Evolutionary conservation across 257 asterid species (phyloP), one percentile per base, ranked within the genome.

Genomic region (Solanum chilense): DNA sequence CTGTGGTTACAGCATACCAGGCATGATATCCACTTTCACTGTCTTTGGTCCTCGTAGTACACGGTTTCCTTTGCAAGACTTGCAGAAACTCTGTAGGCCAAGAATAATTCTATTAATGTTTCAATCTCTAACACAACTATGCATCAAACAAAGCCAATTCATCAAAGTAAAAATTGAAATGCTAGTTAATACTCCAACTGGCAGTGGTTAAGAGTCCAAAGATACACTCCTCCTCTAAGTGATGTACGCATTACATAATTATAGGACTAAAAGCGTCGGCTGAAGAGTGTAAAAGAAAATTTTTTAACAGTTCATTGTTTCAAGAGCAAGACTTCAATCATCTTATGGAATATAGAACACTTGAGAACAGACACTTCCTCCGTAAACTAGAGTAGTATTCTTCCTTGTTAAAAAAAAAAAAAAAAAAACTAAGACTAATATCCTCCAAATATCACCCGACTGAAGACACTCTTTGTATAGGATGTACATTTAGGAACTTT

Each of bases 51-150:
- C 99, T 89, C 88, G 92, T 86, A 91, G 77, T n/a, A 94, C 96
- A 75, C 94, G 90, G 84, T 87, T 93, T 71, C 99, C 99, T 91
- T 87, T 92, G 95, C 98, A 96, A 87, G 99, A 87, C 93, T 92
- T 94, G 96, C 99, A 96, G 87, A 91, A 89, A 87, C 89, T 93
- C 99, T 96, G 92, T 87, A 83, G 71, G 87, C 83, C 88, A 90
- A 76, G 41, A 78, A 78, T 27, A 78, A 14, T 27, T 45, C 27
- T 45, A 27, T 78, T n/a, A 78, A 16, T 27, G 41, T n/a, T 45
- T 78, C 41, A 25, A 45, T 35, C 84, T 45, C 41, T 15, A 45
- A 27, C 41, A 47, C 25, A 45, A 47, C 56, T 14, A 47, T 47
- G 56, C 56, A 47, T 47, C 56, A 47, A 45, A 13, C 56, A 47